Evolutionary conservation across 2,329 filamentous ascomycete genomes (phyloP), one percentile per base, ranked within the genome.

Genomic region (Ascosphaera acerosa): DNA sequence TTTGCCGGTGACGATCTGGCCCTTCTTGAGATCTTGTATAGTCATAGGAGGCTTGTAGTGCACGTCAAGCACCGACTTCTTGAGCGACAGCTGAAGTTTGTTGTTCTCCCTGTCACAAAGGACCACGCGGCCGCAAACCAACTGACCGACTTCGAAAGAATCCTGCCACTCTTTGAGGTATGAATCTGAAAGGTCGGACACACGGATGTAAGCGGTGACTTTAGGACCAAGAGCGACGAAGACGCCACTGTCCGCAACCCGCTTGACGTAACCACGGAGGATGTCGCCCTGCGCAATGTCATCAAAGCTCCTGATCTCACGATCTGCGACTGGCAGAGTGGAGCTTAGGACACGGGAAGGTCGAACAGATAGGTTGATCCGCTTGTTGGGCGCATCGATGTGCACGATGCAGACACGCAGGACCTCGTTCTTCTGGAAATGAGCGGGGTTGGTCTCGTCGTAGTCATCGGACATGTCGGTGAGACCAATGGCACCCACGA

Each of bases 121-220:
- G 29, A 76, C 66, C 36, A 97, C 62, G 39, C 84, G 78, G 32
- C 81, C 87, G 51, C 75, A 80, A 33, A 97, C 80, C 4, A 97
- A 62, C 51, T 94, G 81, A 43, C 90, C 80, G 30, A 84, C 57
- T 43, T 87, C 71, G 54, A 84, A 92, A 28, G 72, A 61, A 20
- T 76, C 68, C 55, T 91, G 89, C 87, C 87, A 97, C 37, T 94
- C 78, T 52, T 94, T 94, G 43, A 97, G 56, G 49, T 72, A 97
- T 5, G 68, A 65, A 48, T 97, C 87, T 0, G 82, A 91, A 10
- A 97, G 62, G 48, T 94, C 82, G 6, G 75, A 68, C 32, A 94
- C 73, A 41, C 77, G 74, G 30, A 91, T 76, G 43, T 82, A 74
- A 1, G 72, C 82, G 31, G 76, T 76, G 12, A 91, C 62, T 38